These are phyloP conservation scores for Neonectria coccinea DNA, from an alignment of 2,329 filamentous ascomycete species.

Conservation along the genomic window DNA sequence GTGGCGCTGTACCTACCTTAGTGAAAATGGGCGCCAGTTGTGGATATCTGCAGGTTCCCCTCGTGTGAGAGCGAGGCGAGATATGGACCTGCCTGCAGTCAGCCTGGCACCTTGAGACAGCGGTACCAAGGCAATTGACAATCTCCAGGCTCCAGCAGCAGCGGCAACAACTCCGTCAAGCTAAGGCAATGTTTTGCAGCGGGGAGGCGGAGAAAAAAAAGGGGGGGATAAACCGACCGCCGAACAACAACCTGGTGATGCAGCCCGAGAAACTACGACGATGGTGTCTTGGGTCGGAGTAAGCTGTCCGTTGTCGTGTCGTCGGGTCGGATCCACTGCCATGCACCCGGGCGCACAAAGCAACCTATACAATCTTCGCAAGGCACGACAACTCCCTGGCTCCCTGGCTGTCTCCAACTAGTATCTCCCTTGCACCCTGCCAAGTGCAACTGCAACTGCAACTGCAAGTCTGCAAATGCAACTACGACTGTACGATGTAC, in stretches of 20 bases:
- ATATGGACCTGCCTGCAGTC: slow-evolving; percentile 5
- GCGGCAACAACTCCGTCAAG: background rate
- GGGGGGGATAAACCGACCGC: background rate
- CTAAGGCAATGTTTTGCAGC: slow-evolving; percentile 1
- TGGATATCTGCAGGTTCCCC: slow-evolving; percentile 18
- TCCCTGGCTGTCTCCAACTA: background rate
- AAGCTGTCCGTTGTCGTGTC: slow-evolving; percentile 2
- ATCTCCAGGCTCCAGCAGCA: background rate
- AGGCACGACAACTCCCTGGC: background rate
- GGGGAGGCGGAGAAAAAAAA: background rate
- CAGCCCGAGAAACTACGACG: background rate
- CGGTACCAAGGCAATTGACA: background rate
- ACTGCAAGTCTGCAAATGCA: background rate
- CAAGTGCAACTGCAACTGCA: background rate
- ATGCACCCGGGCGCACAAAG: background rate
- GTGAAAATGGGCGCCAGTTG: slow-evolving; percentile 20
- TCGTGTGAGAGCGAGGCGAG: slow-evolving; percentile 3
- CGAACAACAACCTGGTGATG: background rate
- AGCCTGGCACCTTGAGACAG: slow-evolving; percentile 1
- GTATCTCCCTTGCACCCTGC: background rate
- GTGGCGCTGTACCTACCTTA: slow-evolving; percentile 26
- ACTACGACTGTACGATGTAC: slow-evolving; percentile 8
- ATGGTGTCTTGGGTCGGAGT: background rate
- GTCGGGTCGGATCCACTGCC: slow-evolving; percentile 5
- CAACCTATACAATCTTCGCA: background rate